These are phyloP conservation scores for Cyphellophora europaea DNA, from an alignment of 2,329 filamentous ascomycete species.

Conservation along the genomic window DNA sequence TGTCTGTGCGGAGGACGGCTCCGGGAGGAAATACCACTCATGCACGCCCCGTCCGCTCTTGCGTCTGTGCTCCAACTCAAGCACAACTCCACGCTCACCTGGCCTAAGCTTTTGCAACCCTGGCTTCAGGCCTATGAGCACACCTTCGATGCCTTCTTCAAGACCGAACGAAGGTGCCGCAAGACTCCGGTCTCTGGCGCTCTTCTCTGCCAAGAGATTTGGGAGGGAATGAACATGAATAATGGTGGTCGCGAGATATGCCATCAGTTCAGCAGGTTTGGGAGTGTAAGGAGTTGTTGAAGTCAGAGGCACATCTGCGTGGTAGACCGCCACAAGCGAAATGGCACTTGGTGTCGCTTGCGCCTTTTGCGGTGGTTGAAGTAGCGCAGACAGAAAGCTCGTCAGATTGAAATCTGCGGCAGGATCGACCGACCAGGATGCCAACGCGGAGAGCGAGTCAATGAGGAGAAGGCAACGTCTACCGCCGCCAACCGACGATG, in stretches of 20 bases:
- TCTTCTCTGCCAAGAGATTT: conserved; percentile 64
- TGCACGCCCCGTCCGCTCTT: conserved; percentile 69
- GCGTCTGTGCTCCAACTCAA: conserved; percentile 78
- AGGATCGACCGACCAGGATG: conserved; percentile 8
- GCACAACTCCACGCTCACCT: conserved; percentile 49
- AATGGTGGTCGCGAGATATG: conserved; percentile 82
- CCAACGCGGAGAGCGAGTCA: conserved; percentile 12
- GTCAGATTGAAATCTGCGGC: conserved; percentile 43
- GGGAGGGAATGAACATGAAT: conserved; percentile 63
- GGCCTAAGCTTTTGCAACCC: conserved; percentile 4
- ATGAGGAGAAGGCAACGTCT: conserved; percentile 14
- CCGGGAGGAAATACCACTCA: conserved; percentile 56
- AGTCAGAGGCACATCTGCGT: conserved; percentile 62
- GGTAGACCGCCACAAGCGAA: conserved; percentile 72
- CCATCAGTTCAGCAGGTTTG: conserved; percentile 60
- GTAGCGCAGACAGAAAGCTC: conserved; percentile 60
- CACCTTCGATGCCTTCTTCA: conserved; percentile 65
- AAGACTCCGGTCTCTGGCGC: conserved; percentile 66
- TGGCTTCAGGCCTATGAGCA: conserved; percentile 55
- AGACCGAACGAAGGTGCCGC: conserved; percentile 72
- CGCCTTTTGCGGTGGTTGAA: conserved; percentile 40
- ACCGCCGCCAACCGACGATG: background rate
- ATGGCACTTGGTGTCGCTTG: conserved; percentile 27
- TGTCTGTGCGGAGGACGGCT: conserved; percentile 31
- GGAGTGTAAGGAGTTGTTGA: conserved; percentile 43